Base-by-base conservation (phyloP, 2,329 filamentous ascomycete genomes). In the Xylaria polymorpha region DNA sequence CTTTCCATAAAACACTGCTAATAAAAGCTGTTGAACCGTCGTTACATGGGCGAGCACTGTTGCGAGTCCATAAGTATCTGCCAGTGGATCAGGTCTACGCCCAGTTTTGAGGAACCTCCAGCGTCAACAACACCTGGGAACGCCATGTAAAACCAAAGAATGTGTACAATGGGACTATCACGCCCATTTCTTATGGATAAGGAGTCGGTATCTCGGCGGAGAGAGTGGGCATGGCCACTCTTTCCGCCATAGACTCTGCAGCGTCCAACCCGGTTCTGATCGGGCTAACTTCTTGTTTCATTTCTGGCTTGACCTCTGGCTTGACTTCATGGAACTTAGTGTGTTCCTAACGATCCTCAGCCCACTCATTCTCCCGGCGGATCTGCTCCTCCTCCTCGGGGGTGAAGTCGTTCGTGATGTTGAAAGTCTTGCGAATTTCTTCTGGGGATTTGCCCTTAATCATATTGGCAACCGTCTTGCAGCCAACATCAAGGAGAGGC, bases 401-500 rank as follows among this genome's bases (percentile, higher is more conserved):
- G 0, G 96, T 98, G 84, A 99, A 99, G 82, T 99, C 96, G 77
- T 99, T 99, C 78, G 97, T 96, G 78, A 99, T 99, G 85, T 99
- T 99, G 86, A 99, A 99, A 0, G 96, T 99, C 88, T 98, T 99
- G 61, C 96, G 93, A 77, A 99, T 99, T 85, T 99, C 96, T 81
- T 99, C 96, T 3, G 96, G 96, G 0, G 94, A 97, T 88, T 99
- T 99, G 84, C 96, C 96, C 92, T 99, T 99, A 87, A 99, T 99
- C 96, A 99, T 99, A 85, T 99, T 99, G 71, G 96, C 96, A 18
- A 99, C 96, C 0, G 96, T 99, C 89, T 99, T 99, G 90, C 96
- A 99, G 71, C 96, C 96, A 69, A 98, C 95, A 74, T 99, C 96
- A 35, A 99, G 91, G 1, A 99, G 92, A 1, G 94, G 92, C 88